Evolutionary conservation across 2,329 filamentous ascomycete species (phyloP).

Genomic region (Phialophora verrucosa): DNA sequence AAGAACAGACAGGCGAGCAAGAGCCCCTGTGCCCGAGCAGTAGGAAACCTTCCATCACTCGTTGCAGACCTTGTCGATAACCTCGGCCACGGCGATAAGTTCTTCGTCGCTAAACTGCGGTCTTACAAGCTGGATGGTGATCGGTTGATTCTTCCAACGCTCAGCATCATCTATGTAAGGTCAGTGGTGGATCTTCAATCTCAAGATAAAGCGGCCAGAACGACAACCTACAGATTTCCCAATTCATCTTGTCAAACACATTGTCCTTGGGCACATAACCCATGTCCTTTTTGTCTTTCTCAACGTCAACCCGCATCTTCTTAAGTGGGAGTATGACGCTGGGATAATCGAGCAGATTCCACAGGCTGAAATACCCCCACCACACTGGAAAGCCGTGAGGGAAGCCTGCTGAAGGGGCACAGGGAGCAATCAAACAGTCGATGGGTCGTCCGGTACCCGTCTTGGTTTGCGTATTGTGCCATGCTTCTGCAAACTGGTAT

Average conservation of each 20-base stretch:
- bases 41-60: background rate
- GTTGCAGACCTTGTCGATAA: slow-evolving; percentile 27
- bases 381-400: slow-evolving; percentile 60
- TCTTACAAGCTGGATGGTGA: slow-evolving; percentile 61
- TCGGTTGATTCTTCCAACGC: slow-evolving; percentile 56
- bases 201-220: background rate
- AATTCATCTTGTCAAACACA: slow-evolving; percentile 54
- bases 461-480: slow-evolving; percentile 47
- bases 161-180: slow-evolving; percentile 47
- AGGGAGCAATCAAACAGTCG: slow-evolving; percentile 33
- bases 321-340: slow-evolving; percentile 65
- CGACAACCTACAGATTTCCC: slow-evolving; percentile 47
- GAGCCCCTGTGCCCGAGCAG: background rate
- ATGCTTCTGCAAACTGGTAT: slow-evolving; percentile 53
- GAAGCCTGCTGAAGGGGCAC: slow-evolving; percentile 42
- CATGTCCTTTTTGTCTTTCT: slow-evolving; percentile 46
- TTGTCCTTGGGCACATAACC: slow-evolving; percentile 28
- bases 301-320: slow-evolving; percentile 47
- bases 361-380: slow-evolving; percentile 70
- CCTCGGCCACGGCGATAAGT: slow-evolving; percentile 41
- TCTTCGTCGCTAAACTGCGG: slow-evolving; percentile 62
- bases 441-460: slow-evolving; percentile 47
- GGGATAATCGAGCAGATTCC: slow-evolving; percentile 73
- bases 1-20: background rate
- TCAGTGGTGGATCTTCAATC: background rate